Percentiles rank a stretch among this genome's conserved stretches.
Evolutionary conservation across 805 yeast genomes (phyloP).

Genomic region (Metschnikowia cerradonensis): DNA sequence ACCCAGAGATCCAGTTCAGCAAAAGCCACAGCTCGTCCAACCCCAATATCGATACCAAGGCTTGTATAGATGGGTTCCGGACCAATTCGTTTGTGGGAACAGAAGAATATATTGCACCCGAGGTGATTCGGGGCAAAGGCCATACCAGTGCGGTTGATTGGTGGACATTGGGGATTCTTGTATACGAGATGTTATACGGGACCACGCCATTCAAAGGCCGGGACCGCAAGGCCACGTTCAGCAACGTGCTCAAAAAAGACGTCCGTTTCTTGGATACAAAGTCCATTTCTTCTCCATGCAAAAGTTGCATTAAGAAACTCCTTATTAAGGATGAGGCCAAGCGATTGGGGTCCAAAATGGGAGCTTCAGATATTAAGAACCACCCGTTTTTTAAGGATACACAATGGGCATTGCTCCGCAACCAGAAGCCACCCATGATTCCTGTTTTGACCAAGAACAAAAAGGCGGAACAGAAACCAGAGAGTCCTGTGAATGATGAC

Average conservation of each 20-base stretch:
- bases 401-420: conserved; percentile 93
- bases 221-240: conserved; percentile 83
- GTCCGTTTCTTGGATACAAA: conserved; percentile 72
- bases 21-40: conserved; percentile 34
- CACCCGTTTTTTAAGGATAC: conserved; percentile 88
- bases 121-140: conserved; percentile 93
- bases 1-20: conserved; percentile 60
- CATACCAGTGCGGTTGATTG: conserved; percentile 98
- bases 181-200: conserved; percentile 93
- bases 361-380: conserved; percentile 90
- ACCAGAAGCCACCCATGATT: conserved; percentile 92
- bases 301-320: conserved; percentile 72
- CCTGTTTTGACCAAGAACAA: conserved; percentile 59
- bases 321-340: conserved; percentile 85
- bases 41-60: conserved; percentile 84
- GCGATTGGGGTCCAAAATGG: conserved; percentile 85
- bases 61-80: conserved; percentile 92
- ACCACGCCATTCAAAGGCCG: conserved; percentile 95
- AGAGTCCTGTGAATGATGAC: conserved; percentile 32
- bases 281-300: conserved; percentile 69
- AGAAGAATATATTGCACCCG: conserved; percentile 98
- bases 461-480: conserved; percentile 14
- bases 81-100: conserved; percentile 99
- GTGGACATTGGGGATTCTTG: conserved; percentile 97
- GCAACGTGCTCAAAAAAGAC: conserved; percentile 80